Evolutionary conservation across 2,329 filamentous ascomycete genomes (phyloP), one percentile per base, ranked within the genome.

Genomic region (Colletotrichum sp.): DNA sequence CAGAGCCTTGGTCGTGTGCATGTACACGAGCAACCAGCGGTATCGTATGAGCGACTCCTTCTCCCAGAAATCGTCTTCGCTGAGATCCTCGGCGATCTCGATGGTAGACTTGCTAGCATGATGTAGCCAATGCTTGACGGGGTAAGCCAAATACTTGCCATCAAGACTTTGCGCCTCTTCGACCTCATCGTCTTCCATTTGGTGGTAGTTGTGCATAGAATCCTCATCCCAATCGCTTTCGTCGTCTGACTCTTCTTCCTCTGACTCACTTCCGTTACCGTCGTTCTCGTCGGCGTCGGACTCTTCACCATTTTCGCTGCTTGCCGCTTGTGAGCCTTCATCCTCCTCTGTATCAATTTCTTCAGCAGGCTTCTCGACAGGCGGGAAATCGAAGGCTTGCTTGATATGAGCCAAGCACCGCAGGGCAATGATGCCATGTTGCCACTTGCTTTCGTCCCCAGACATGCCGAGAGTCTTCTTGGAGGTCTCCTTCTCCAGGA

Each of bases 41-140:
- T 81, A 81, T 9, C 86, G 81, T 12, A 86, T 81, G 2, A 77
- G 72, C 0, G 86, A 87, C 16, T 82, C 81, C 1, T 75, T 77
- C 34, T 82, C 81, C 86, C 86, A 87, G 68, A 87, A 87, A 12
- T 84, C 82, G 8, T 81, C 70, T 48, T 86, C 85, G 69, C 84
- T 85, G 3, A 87, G 77, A 12, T 83, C 83, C 39, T 87, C 85
- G 0, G 85, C 85, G n/a, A 87, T 85, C 65, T 86, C 85, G 6
- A 80, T 75, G 1, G 86, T 87, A 22, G 86, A 85, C 65, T 85
- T 85, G 57, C 84, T 84, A 3, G 84, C 86, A 67, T 87, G 86
- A 8, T 83, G 80, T 5, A 87, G 79, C 86, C 86, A 87, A 44
- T 87, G 77, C 64, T 85, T 86, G 6, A 87, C 81, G 6, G 85